These are phyloP conservation scores for Leishmania lainsoni DNA, from an alignment of 208 protist species.

Conservation along the genomic window DNA sequence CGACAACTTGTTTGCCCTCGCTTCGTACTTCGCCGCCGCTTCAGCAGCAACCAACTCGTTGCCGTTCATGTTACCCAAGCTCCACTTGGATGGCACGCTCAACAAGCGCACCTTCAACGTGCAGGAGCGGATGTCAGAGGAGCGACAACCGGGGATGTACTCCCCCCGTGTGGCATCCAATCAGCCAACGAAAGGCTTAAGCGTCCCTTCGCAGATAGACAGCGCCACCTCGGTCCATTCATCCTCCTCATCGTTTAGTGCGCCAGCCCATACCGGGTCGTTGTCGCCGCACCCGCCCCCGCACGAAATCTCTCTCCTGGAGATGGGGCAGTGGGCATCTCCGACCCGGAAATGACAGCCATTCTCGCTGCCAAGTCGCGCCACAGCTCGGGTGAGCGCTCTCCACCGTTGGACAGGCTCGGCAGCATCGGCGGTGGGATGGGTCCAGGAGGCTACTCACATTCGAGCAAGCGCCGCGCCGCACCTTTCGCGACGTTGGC, in stretches of 20 bases:
- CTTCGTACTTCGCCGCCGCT: background rate
- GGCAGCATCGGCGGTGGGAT: slow-evolving; percentile 2
- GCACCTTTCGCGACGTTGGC: slow-evolving; percentile 56
- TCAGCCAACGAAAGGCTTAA: slow-evolving; percentile 7
- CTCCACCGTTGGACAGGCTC: slow-evolving; percentile 18
- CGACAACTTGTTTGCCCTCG: background rate
- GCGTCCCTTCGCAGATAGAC: background rate
- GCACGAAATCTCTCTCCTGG: slow-evolving; percentile 25
- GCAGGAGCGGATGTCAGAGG: slow-evolving; percentile 44
- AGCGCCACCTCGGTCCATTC: background rate
- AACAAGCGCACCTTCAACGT: slow-evolving; percentile 44
- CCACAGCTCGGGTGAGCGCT: slow-evolving; percentile 25
- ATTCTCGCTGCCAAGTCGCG: slow-evolving; percentile 36
- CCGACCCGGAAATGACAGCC: slow-evolving; percentile 37
- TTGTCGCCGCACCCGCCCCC: slow-evolving; percentile 26
- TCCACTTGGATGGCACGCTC: slow-evolving; percentile 61
- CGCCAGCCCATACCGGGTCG: background rate
- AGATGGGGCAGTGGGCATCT: slow-evolving; percentile 37
- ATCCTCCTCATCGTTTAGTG: background rate
- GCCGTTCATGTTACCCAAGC: slow-evolving; percentile 27
- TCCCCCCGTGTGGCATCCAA: slow-evolving; percentile 42
- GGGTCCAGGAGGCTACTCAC: slow-evolving; percentile 9
- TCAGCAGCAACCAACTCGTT: background rate
- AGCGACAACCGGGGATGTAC: slow-evolving; percentile 47
- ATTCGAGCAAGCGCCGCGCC: slow-evolving; percentile 26